A percentile compares a stretch with the other conserved stretches of the same genome.
phyloP scores from a whole-genome alignment of 805 yeast species.

The Dipodascopsis uninucleata region DNA sequence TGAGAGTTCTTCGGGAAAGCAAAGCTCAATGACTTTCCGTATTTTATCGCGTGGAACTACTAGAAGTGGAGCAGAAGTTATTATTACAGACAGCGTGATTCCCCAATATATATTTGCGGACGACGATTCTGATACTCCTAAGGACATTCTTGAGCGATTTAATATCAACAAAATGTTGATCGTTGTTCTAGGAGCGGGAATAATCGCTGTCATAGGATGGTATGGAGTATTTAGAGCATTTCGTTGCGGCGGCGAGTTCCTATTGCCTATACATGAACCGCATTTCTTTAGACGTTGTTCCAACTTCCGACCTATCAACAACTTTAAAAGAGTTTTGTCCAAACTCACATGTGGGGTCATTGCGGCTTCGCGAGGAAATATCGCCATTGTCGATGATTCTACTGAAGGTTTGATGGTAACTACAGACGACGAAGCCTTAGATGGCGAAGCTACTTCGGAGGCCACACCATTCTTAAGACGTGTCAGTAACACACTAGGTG shows the following conservation, averaged over 20 bases:
- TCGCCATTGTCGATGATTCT: too few relatives aligned
- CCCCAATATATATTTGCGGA: too few relatives aligned
- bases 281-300: neutral
- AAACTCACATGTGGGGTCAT: too few relatives aligned
- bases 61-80: constrained; percentile 19
- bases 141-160: constrained; percentile 1
- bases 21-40: constrained; percentile 9
- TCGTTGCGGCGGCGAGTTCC: constrained; percentile 11
- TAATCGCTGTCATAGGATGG: constrained; percentile 5
- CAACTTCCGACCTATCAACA: neutral
- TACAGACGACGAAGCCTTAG: neutral
- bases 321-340: neutral
- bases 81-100: constrained; percentile 19
- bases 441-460: neutral
- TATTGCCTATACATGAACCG: neutral
- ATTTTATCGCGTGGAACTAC: constrained; percentile 17
- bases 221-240: constrained; percentile 16
- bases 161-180: constrained; percentile 22
- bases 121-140: constrained; percentile 1
- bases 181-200: constrained; percentile 16
- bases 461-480: constrained; percentile 11
- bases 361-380: too few relatives aligned
- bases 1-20: neutral
- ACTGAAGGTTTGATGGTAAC: neutral
- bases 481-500: constrained; percentile 16